phyloP scores from a whole-genome alignment of 768 basidiomycete species.

The Termitomyces sp. region DNA sequence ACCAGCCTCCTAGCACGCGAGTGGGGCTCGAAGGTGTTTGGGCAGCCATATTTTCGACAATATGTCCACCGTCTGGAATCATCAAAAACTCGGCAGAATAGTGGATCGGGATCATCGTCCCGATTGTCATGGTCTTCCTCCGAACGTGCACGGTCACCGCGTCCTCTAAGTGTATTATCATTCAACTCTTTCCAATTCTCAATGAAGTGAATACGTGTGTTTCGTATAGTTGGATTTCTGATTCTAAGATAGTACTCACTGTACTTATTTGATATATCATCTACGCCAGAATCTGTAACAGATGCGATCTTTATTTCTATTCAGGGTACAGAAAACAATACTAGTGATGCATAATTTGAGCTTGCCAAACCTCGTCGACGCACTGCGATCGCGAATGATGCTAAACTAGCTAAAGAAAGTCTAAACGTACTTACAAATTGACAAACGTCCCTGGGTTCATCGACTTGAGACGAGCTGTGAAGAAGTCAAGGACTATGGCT shows the following conservation, averaged over 20 bases:
- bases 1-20: slow-evolving; percentile 12
- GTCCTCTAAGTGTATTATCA: slow-evolving; percentile 13
- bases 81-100: slow-evolving; percentile 7
- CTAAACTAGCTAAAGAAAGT: too few species aligned
- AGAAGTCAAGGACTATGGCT: too few species aligned
- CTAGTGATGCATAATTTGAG: too few species aligned
- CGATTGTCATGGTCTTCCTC: slow-evolving; percentile 13
- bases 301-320: too few species aligned
- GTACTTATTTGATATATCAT: background rate
- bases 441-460: too few species aligned
- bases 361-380: too few species aligned
- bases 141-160: slow-evolving; percentile 11
- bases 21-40: slow-evolving; percentile 16
- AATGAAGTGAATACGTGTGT: background rate
- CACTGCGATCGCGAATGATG: too few species aligned
- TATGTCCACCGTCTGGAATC: slow-evolving; percentile 15
- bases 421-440: too few species aligned
- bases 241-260: background rate
- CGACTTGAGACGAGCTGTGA: too few species aligned
- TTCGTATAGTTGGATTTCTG: too few species aligned
- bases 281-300: too few species aligned
- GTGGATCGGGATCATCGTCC: slow-evolving; percentile 14
- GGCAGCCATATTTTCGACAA: slow-evolving; percentile 10
- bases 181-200: slow-evolving; percentile 11
- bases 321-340: too few species aligned